Percentiles rank a stretch among this genome's conserved stretches.
These are phyloP conservation scores for Paraphaeosphaeria minitans DNA, from an alignment of 2,329 filamentous ascomycete species.

Conservation along the genomic window DNA sequence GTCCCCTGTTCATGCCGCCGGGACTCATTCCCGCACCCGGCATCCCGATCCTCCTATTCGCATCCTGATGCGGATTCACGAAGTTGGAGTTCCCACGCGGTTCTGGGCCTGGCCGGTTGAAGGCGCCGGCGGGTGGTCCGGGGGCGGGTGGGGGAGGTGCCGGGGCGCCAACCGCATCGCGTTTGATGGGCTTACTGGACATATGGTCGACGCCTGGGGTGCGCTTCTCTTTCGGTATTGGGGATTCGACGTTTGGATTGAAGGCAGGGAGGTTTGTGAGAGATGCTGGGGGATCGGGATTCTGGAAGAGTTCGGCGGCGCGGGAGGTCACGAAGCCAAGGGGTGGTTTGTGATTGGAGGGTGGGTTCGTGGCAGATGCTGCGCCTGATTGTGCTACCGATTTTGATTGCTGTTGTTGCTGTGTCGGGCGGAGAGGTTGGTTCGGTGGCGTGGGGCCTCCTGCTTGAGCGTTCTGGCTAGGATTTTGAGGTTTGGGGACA, in stretches of 20 bases:
- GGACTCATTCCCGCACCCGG: constrained; percentile 54
- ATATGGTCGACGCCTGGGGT: constrained; percentile 86
- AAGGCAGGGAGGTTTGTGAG: constrained; percentile 48
- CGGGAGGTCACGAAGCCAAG: constrained; percentile 55
- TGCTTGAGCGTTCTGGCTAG: constrained; percentile 22
- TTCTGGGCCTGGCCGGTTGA: constrained; percentile 20
- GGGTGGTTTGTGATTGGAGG: constrained; percentile 33
- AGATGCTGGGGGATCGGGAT: constrained; percentile 34
- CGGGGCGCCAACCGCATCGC: constrained; percentile 44
- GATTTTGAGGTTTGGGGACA: constrained; percentile 22
- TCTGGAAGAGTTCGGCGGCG: constrained; percentile 49
- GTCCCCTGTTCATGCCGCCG: constrained; percentile 47
- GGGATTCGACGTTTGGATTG: constrained; percentile 59
- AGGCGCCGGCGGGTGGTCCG: constrained; percentile 14
- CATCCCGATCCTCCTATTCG: constrained; percentile 56
- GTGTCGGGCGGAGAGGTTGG: constrained; percentile 30
- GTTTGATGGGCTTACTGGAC: constrained; percentile 73
- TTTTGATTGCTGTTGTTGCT: constrained; percentile 17
- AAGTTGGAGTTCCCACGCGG: constrained; percentile 45
- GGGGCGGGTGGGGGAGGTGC: constrained; percentile 17
- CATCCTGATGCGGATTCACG: constrained; percentile 55
- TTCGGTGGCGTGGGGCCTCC: constrained; percentile 27
- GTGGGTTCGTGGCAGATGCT: constrained; percentile 20
- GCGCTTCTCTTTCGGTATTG: constrained; percentile 74
- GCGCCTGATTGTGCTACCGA: constrained; percentile 7